Evolutionary conservation across 345 rosid species (phyloP).

Genomic region (Combretum micranthum): DNA sequence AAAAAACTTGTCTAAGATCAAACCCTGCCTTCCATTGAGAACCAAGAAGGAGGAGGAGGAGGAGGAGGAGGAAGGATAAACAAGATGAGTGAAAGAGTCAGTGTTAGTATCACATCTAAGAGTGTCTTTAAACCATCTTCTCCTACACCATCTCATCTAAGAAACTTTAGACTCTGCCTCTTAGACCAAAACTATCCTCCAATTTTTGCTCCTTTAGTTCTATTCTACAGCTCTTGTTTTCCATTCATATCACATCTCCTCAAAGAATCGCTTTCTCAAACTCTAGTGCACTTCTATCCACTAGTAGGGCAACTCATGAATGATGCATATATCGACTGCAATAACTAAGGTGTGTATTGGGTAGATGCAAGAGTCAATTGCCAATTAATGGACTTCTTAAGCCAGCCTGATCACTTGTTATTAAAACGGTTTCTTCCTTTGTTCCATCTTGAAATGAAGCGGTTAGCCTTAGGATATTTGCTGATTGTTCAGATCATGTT

Average conservation of each 20-base stretch:
- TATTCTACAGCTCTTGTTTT: not conserved
- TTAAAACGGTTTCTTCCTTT: slow-evolving; percentile 8
- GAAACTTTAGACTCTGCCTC: slow-evolving; percentile 18
- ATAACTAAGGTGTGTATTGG: slow-evolving; percentile 10
- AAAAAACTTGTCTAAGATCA: too few relatives aligned
- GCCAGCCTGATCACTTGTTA: not conserved
- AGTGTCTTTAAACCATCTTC: slow-evolving; percentile 24
- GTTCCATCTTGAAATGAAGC: slow-evolving; percentile 1
- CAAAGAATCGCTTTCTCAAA: slow-evolving; percentile 2
- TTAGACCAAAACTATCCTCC: slow-evolving; percentile 29
- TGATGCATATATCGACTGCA: slow-evolving; percentile 12
- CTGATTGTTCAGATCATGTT: slow-evolving; percentile 8
- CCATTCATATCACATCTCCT: not conserved
- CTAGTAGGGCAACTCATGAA: slow-evolving; percentile 12
- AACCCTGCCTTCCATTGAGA: too few relatives aligned
- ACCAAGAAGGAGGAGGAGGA: not conserved
- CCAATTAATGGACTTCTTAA: slow-evolving; percentile 1
- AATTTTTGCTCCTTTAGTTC: slow-evolving; percentile 9
- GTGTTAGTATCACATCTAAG: slow-evolving; percentile 1
- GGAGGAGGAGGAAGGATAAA: too few relatives aligned
- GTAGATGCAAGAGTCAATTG: slow-evolving; percentile 7
- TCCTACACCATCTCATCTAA: slow-evolving; percentile 14
- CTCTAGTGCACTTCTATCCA: slow-evolving; percentile 15
- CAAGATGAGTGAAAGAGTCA: slow-evolving; percentile 1
- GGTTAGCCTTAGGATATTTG: not conserved